Evolutionary conservation across 75 land plant species (phyloP), one percentile per base, ranked within the genome.

Genomic region (Pinus tabuliformis): DNA sequence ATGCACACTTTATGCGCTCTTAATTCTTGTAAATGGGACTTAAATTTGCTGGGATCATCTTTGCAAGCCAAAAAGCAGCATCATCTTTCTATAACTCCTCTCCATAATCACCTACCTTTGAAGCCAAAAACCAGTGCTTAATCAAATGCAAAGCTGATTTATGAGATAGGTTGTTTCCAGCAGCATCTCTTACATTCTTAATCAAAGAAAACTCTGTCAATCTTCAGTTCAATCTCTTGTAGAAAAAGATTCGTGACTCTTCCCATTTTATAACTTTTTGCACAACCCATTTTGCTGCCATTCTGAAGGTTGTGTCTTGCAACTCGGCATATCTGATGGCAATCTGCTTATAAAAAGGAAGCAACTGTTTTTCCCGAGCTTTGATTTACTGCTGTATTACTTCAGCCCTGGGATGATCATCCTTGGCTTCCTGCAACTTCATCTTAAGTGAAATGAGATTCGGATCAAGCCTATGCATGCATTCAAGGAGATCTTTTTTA

Each of bases 281-380:
- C 33, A 33, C 33, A 33, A 33, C 33, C 33, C 33, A 33, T 33
- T 33, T 33, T 33, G 33, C 33, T 33, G 33, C 33, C 33, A 33
- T 33, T 33, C 33, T 33, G 33, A 33, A 33, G 33, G 33, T 33
- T 33, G 33, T 33, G 33, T 33, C 33, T 0, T 33, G 33, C 33
- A 33, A 33, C 33, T 33, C 1, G 33, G 33, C 33, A 1, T 33
- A 33, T 33, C 33, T 33, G 52, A 93, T 94, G 22, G 98, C 99
- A 56, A 97, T 91, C 78, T 97, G 98, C 71, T 88, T 94, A 76
- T 97, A 97, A 5, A 89, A 76, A 3, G 99, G 99, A 70, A 89
- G 56, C 73, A 97, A 86, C 54, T 78, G 79, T 80, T 92, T 94
- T 73, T 94, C 95, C 2, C 99, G 89, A 28, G 88, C 77, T 83